A percentile compares a stretch with the other conserved stretches of the same genome.
These are phyloP conservation scores for Xenosphaeropsis pyriputrescens DNA, from an alignment of 2,329 filamentous ascomycete species.

Conservation along the genomic window DNA sequence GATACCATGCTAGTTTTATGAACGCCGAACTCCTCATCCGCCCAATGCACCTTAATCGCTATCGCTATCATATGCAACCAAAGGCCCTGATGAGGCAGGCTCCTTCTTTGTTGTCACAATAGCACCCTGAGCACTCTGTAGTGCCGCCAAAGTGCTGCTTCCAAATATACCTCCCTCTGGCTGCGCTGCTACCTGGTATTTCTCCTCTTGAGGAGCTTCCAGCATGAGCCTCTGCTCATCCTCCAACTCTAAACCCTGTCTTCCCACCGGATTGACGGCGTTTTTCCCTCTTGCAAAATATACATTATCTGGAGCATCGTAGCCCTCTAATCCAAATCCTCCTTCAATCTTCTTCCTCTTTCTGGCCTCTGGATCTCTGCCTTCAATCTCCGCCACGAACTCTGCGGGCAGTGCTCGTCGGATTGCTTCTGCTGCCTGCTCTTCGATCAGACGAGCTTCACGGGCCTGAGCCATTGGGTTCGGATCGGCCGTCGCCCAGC, in stretches of 20 bases:
- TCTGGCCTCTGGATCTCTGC: conserved; percentile 69
- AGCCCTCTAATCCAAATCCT: conserved; percentile 75
- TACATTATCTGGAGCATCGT: conserved; percentile 84
- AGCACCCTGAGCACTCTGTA: conserved; percentile 44
- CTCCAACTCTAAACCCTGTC: conserved; percentile 47
- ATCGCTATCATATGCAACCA: conserved; percentile 85
- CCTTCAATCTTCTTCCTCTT: conserved; percentile 86
- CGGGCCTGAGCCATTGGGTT: conserved; percentile 91
- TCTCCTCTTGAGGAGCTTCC: conserved; percentile 31
- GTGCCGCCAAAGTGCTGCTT: conserved; percentile 63
- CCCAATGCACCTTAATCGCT: conserved; percentile 37
- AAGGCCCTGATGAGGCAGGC: conserved; percentile 45
- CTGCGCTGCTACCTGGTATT: conserved; percentile 21
- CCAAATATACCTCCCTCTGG: conserved; percentile 60
- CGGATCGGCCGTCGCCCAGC: conserved; percentile 93
- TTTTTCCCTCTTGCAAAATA: conserved; percentile 75
- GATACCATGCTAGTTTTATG: too few relatives aligned
- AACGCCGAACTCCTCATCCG: too few relatives aligned
- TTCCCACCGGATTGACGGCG: conserved; percentile 42
- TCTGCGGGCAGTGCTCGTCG: conserved; percentile 74
- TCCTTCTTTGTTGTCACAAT: conserved; percentile 29
- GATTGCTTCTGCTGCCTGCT: conserved; percentile 92
- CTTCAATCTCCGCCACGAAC: conserved; percentile 89
- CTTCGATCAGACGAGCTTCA: conserved; percentile 77
- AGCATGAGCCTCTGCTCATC: conserved; percentile 42